Evolutionary conservation across 164 flowering plant species (phyloP).

Genomic region (Tetracentron sinense): DNA sequence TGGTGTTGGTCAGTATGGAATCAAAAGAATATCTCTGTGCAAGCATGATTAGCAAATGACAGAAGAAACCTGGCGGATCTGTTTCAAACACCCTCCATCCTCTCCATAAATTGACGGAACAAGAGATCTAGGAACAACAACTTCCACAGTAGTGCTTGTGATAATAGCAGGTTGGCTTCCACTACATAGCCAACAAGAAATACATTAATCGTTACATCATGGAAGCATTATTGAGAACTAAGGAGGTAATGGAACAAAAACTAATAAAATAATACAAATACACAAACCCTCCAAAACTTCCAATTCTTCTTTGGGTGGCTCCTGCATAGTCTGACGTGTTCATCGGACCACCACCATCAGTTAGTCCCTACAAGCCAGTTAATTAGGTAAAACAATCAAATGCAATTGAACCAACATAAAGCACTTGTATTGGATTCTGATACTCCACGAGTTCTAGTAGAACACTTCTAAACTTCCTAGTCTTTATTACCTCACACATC

Average conservation of each 20-base stretch:
- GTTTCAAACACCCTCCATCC: constrained; percentile 72
- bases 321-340: constrained; percentile 63
- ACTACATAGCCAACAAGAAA: constrained; percentile 29
- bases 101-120: constrained; percentile 86
- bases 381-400: neutral
- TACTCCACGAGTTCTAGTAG: no score
- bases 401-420: neutral
- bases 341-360: constrained; percentile 51
- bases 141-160: constrained; percentile 89
- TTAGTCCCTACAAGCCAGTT: constrained; percentile 40
- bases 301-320: constrained; percentile 55
- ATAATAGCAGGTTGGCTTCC: constrained; percentile 67
- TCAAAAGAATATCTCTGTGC: neutral
- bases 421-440: no score
- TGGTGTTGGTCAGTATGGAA: neutral
- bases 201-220: neutral
- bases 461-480: no score
- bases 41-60: neutral
- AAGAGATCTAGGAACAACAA: constrained; percentile 76
- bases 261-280: constrained; percentile 1
- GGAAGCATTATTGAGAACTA: neutral
- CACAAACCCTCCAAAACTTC: constrained; percentile 70
- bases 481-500: no score
- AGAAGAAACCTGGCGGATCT: constrained; percentile 64
- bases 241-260: neutral